Evolutionary conservation across 768 basidiomycete genomes (phyloP).

Genomic region (Leccinum broughii): DNA sequence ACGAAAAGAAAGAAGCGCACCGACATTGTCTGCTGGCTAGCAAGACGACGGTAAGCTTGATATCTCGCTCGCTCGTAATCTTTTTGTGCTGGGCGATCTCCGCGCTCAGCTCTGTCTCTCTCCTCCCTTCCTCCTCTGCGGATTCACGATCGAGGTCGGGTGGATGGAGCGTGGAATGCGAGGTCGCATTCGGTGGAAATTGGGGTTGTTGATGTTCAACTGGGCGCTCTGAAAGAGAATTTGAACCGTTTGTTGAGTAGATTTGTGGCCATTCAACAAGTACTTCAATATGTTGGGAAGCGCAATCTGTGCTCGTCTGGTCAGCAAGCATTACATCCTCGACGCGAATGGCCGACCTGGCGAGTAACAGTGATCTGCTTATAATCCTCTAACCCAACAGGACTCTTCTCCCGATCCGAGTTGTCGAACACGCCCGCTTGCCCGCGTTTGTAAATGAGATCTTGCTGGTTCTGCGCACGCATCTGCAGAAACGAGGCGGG

Average conservation of each 20-base stretch:
- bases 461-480: slow-evolving; percentile 93
- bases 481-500: slow-evolving; percentile 50
- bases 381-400: slow-evolving; percentile 74
- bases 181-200: slow-evolving; percentile 48
- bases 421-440: slow-evolving; percentile 99
- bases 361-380: slow-evolving; percentile 96
- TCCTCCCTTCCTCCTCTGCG: too few relatives aligned
- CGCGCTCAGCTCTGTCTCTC: too few relatives aligned
- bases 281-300: slow-evolving; percentile 94
- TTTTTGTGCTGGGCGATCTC: too few relatives aligned
- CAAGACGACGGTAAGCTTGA: too few relatives aligned
- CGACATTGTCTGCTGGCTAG: too few relatives aligned
- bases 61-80: too few relatives aligned
- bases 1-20: too few relatives aligned
- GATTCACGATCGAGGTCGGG: too few relatives aligned
- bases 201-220: slow-evolving; percentile 99
- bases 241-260: slow-evolving; percentile 81
- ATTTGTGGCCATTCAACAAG: slow-evolving; percentile 93
- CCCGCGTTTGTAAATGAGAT: slow-evolving; percentile 98
- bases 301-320: slow-evolving; percentile 62
- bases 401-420: slow-evolving; percentile 81
- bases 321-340: background rate
- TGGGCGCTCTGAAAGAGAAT: slow-evolving; percentile 95
- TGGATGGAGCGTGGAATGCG: too few relatives aligned
- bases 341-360: slow-evolving; percentile 56